A percentile compares a stretch with the other conserved stretches of the same genome.
Evolutionary conservation across 2,329 filamentous ascomycete species (phyloP).

Genomic region (Verticillium klebahnii): DNA sequence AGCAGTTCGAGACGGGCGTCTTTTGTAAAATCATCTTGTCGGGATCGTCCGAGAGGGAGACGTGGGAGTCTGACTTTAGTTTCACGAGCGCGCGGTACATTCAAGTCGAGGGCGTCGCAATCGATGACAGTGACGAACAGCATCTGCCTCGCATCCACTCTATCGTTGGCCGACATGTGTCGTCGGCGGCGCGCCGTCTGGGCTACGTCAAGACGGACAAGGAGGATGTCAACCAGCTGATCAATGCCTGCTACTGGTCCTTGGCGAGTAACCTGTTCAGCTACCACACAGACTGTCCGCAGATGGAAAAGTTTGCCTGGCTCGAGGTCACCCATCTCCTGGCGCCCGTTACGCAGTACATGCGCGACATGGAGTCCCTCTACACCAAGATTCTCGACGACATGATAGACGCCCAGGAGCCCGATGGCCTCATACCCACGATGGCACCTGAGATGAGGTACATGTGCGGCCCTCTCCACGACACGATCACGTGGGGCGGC

Average conservation of each 20-base stretch:
- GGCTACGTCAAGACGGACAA: constrained; percentile 32
- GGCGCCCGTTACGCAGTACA: constrained; percentile 38
- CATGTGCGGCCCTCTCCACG: constrained; percentile 41
- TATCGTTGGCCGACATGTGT: constrained; percentile 29
- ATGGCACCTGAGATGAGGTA: constrained; percentile 43
- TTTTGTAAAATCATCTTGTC: constrained; percentile 31
- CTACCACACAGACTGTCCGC: constrained; percentile 42
- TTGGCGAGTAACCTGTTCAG: constrained; percentile 37
- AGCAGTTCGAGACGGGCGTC: constrained; percentile 23
- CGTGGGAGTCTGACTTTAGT: constrained; percentile 34
- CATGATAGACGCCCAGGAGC: constrained; percentile 39
- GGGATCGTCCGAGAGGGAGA: constrained; percentile 21
- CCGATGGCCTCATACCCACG: constrained; percentile 37
- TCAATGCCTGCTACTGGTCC: constrained; percentile 39
- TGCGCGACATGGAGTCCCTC: constrained; percentile 39
- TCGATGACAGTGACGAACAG: constrained; percentile 13
- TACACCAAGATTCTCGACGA: constrained; percentile 43
- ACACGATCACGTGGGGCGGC: constrained; percentile 39
- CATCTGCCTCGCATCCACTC: constrained; percentile 27
- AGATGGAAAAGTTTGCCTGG: constrained; percentile 45
- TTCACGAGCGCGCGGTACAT: constrained; percentile 37
- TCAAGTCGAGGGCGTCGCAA: constrained; percentile 31
- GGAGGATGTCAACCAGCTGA: constrained; percentile 33
- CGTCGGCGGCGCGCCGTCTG: constrained; percentile 29
- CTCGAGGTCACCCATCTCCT: constrained; percentile 41